These are phyloP conservation scores for Monosporozyma servazzii DNA, from an alignment of 805 yeast species.

Conservation along the genomic window DNA sequence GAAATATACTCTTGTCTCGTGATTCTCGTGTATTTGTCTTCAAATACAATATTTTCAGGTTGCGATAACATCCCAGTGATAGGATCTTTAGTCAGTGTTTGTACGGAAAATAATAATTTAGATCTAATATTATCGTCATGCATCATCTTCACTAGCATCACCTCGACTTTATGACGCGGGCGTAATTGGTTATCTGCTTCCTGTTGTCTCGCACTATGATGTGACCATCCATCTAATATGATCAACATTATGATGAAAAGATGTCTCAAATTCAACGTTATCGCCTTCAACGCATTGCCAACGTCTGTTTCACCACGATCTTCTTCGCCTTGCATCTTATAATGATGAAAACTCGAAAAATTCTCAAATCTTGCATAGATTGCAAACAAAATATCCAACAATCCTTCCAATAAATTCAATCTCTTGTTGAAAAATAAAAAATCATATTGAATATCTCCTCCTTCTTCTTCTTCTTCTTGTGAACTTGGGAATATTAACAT, in stretches of 20 bases:
- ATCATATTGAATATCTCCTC: background rate
- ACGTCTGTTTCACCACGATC: background rate
- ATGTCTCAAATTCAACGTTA: background rate
- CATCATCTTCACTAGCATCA: background rate
- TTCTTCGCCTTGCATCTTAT: background rate
- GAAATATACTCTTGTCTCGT: background rate
- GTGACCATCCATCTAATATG: too few species aligned
- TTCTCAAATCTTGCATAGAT: background rate
- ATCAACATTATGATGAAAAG: background rate
- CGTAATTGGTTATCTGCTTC: too few species aligned
- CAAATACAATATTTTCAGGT: background rate
- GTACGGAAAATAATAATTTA: background rate
- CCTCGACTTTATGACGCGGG: background rate
- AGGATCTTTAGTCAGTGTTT: background rate
- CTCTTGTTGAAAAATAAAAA: background rate
- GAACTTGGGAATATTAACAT: background rate
- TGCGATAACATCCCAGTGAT: background rate
- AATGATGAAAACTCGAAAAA: background rate
- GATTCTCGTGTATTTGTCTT: background rate
- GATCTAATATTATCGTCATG: background rate
- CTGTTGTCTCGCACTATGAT: too few species aligned
- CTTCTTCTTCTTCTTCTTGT: background rate
- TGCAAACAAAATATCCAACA: background rate
- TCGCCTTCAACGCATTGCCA: background rate
- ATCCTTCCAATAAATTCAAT: background rate